Base-by-base conservation (phyloP, 2,329 filamentous ascomycete genomes). In the Aspergillus clavatus region DNA sequence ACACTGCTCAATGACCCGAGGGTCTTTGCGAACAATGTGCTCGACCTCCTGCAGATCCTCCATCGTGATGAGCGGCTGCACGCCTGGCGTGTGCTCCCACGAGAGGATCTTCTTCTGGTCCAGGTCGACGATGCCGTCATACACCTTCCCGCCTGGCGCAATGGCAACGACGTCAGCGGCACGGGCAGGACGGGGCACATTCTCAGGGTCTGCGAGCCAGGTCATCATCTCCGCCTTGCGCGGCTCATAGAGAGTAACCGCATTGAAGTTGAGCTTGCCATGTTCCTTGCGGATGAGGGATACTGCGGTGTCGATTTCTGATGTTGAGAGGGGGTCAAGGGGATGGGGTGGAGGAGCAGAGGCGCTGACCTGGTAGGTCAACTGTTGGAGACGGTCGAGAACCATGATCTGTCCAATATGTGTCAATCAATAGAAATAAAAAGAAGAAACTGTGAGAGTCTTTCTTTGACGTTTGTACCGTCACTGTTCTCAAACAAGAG, bases 11-110 rank as follows among this genome's bases (percentile, higher is more conserved):
- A 95, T 93, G 48, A 95, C 89, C 58, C 85, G 86, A 11, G 87
- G 81, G 61, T 95, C 88, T 57, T 82, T 83, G 53, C 89, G 81
- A 48, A 82, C 80, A 37, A 90, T 71, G 45, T 79, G 75, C 69
- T 96, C 90, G 1, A 95, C 89, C 44, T 81, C 77, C 57, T 89
- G 80, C 27, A 95, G 76, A 65, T 95, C 90, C 62, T 95, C 89
- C 80, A 94, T 89, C 0, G 88, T 95, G 62, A 95, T 94, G 65
- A 95, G 78, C 22, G 89, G 90, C 67, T 95, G 89, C 11, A 89
- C 81, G 19, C 84, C 86, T 3, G 86, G 80, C 2, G 87, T 78
- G 48, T 82, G 72, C 62, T 86, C 81, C 89, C 89, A 96, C 53
- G 80, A 77, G 7, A 83, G 65, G 42, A 95, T 80, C 60, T 80